Evolutionary conservation across 148 eudicot species (phyloP), one percentile per base, ranked within the genome.

Genomic region (Dysphania ambrosioides): DNA sequence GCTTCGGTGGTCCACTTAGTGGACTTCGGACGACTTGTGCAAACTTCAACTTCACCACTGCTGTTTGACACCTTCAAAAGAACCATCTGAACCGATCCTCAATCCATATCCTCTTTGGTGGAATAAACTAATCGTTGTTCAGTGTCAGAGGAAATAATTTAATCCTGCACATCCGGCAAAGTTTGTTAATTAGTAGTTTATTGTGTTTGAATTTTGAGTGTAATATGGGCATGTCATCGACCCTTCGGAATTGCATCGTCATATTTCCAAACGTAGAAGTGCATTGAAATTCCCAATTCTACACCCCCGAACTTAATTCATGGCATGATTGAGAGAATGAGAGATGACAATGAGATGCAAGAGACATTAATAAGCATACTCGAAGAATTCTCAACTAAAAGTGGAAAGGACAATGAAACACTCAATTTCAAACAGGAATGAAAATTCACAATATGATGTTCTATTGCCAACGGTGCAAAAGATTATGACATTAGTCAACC

Each of bases 11-110:
- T 61, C 82, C 85, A 1, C 79, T 85, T 18, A 67, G 71, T 42
- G 77, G 78, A 1, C 11, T 35, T 9, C 67, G 57, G 16, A 81
- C 83, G 35, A 64, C 21, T 76, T 86, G 92, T 78, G 77, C 67
- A 11, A 72, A 86, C 77, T 84, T 84, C 71, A 86, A 86, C 75
- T 86, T 86, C 82, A 82, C 83, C 10, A 40, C 82, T 41, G 68
- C 63, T 42, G 72, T 77, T 31, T 86, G 16, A 67, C 41, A 38
- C 16, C 26, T 3, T 44, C 8, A 55, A 56, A 24, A 53, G 23
- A 35, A 65, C 11, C 19, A 35, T 35, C 34, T 60, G 34, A 9
- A n/a, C n/a, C n/a, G n/a, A n/a, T n/a, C n/a, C n/a, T n/a, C n/a
- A 6, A 11, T 34, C 3, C n/a, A 2, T 35, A n/a, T 65, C 47